These are phyloP conservation scores for Aureococcus anophagefferens DNA, from an alignment of 108 stramenopile species.

Conservation along the genomic window DNA sequence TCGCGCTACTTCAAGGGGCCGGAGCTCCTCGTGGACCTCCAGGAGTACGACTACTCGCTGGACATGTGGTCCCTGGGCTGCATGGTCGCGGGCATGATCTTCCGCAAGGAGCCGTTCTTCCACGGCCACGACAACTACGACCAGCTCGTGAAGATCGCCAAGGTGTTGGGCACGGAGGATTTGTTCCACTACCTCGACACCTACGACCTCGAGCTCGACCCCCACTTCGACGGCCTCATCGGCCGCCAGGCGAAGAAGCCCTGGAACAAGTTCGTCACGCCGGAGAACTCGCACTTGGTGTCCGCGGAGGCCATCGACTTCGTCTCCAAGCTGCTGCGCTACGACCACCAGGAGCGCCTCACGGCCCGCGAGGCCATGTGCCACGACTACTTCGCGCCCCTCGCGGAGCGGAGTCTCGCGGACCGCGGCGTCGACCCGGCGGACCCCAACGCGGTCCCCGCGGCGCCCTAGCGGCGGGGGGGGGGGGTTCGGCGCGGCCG, in stretches of 20 bases:
- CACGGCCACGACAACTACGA: constrained; percentile 95
- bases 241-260: constrained; percentile 91
- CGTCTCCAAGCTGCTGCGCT: constrained; percentile 72
- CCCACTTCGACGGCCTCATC: constrained; percentile 91
- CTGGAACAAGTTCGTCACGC: constrained; percentile 93
- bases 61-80: constrained; percentile 99
- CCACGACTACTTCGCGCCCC: constrained; percentile 93
- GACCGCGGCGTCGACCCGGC: too few relatives aligned
- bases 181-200: constrained; percentile 87
- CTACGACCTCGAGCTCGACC: constrained; percentile 92
- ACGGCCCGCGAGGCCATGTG: constrained; percentile 95
- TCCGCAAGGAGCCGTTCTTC: constrained; percentile 81
- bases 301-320: constrained; percentile 81
- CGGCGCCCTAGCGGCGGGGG: too few relatives aligned
- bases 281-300: constrained; percentile 88
- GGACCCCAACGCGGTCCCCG: too few relatives aligned
- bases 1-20: constrained; percentile 99
- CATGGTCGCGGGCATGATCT: constrained; percentile 99
- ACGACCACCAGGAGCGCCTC: constrained; percentile 94
- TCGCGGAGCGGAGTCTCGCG: constrained; percentile 14
- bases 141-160: constrained; percentile 96
- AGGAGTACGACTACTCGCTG: constrained; percentile 98
- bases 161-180: constrained; percentile 95
- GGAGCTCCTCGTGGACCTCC: constrained; percentile 96
- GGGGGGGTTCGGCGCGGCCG: too few relatives aligned